A percentile compares a stretch with the other conserved stretches of the same genome.
Evolutionary conservation across 495 filamentous ascomycete species (phyloP).

Genomic region (Talaromyces trachyspermus): DNA sequence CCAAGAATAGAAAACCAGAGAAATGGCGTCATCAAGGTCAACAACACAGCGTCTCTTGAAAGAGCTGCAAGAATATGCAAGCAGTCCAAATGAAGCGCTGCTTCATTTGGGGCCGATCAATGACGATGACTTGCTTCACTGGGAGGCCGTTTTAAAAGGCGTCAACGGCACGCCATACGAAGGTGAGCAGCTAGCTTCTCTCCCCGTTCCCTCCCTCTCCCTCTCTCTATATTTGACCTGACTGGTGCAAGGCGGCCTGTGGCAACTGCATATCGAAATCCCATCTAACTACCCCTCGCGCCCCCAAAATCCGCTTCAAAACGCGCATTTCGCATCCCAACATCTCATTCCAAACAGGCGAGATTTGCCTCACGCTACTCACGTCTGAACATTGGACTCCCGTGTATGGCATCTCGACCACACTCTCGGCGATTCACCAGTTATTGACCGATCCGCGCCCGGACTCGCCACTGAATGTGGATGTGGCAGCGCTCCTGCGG

Average conservation of each 20-base stretch:
- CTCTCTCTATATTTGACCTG: neutral
- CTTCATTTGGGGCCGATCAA: conserved; percentile 57
- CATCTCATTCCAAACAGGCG: conserved; percentile 69
- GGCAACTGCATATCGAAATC: conserved; percentile 71
- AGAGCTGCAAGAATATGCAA: conserved; percentile 54
- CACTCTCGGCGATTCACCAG: conserved; percentile 69
- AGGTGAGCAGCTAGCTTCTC: conserved; percentile 34
- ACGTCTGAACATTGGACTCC: conserved; percentile 74
- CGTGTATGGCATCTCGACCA: conserved; percentile 70
- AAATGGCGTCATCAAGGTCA: conserved; percentile 21
- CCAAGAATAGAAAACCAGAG: neutral
- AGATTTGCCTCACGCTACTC: conserved; percentile 88
- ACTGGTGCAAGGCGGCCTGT: conserved; percentile 59
- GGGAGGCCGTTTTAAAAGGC: conserved; percentile 77
- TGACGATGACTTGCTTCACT: conserved; percentile 64
- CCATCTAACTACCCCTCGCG: conserved; percentile 65
- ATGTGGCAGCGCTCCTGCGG: conserved; percentile 72
- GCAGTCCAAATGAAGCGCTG: conserved; percentile 47
- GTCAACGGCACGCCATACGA: conserved; percentile 61
- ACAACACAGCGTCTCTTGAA: conserved; percentile 56
- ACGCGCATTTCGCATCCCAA: conserved; percentile 86
- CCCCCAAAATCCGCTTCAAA: conserved; percentile 73
- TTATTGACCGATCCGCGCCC: conserved; percentile 68
- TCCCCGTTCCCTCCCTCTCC: neutral
- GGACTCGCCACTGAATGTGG: conserved; percentile 83